Evolutionary conservation across 2,329 filamentous ascomycete species (phyloP).

Genomic region (Leptodontidium sp.): DNA sequence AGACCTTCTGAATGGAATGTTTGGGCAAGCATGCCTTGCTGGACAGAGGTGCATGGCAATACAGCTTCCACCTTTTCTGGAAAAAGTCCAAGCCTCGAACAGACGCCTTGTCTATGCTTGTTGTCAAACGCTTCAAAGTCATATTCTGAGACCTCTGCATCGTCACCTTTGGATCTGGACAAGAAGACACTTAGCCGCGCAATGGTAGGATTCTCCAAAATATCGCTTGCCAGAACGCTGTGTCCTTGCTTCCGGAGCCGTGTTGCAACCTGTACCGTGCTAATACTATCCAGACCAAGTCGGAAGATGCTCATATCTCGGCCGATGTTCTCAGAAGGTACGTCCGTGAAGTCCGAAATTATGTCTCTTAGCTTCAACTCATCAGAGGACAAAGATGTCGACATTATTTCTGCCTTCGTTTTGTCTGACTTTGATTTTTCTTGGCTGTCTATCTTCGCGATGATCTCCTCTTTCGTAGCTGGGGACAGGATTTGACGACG

Average conservation of each 20-base stretch:
- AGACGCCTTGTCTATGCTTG: conserved; percentile 49
- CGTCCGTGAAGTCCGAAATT: conserved; percentile 62
- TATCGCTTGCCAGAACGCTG: conserved; percentile 71
- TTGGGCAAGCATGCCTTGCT: conserved; percentile 80
- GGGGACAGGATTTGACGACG: conserved; percentile 41
- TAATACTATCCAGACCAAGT: conserved; percentile 92
- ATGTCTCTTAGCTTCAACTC: conserved; percentile 53
- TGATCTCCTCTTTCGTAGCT: conserved; percentile 35
- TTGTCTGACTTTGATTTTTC: conserved; percentile 2
- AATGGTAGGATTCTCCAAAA: conserved; percentile 69
- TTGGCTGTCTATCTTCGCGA: conserved; percentile 24
- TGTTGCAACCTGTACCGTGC: conserved; percentile 79
- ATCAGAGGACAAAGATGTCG: conserved; percentile 37
- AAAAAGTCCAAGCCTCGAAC: conserved; percentile 34
- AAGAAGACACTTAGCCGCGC: conserved; percentile 45
- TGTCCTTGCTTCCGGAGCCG: conserved; percentile 68
- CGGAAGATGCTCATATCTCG: conserved; percentile 79
- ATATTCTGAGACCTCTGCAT: conserved; percentile 43
- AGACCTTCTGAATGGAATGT: conserved; percentile 72
- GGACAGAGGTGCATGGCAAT: conserved; percentile 80
- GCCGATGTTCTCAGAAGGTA: conserved; percentile 58
- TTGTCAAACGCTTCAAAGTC: conserved; percentile 61
- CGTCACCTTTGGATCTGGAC: not conserved
- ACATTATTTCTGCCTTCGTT: conserved; percentile 2
- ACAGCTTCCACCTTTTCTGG: conserved; percentile 60